Evolutionary conservation across 495 filamentous ascomycete genomes (phyloP), one percentile per base, ranked within the genome.

Genomic region (Aspergillus haitiensis): DNA sequence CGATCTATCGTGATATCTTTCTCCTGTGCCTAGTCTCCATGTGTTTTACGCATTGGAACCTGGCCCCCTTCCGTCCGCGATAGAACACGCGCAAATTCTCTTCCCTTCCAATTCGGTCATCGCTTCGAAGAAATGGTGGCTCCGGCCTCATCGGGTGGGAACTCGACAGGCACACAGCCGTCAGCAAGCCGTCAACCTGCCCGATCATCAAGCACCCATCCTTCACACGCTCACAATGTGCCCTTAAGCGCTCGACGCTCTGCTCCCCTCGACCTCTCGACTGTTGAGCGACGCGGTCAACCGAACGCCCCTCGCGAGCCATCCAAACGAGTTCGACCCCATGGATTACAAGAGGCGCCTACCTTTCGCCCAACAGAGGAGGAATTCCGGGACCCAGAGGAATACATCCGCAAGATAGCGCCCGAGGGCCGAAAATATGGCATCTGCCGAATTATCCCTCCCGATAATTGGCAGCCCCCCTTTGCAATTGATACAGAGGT

Each of bases 401-500:
- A 88, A 69, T 99, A 96, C 70, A 93, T 99, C 51, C 82, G 84
- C 63, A 96, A 90, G 68, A 97, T 99, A 63, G 79, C 85, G 11
- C 86, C 88, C 6, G 92, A 97, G 67, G 94, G 89, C 15, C 78
- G 72, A 54, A 84, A 91, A 66, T 99, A 90, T 72, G 94, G 94
- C 34, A 87, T 98, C 42, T 92, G 90, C 80, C 93, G 97, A 74
- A 89, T 99, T 60, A 89, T 98, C 57, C 94, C 95, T 11, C 94
- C 94, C 10, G 89, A 93, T 55, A 85, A 81, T 35, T 99, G 94
- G 94, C 92, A 95, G 59, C 94, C 94, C 13, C 79, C 88, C 45
- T 98, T 99, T 68, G 93, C 93, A 11, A 92, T 99, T 67, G 92
- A 99, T 74, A 97, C 94, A 15, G 91, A 97, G 87, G 93, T 97